Evolutionary conservation across 1,284 basidiomycete genomes (phyloP).

Genomic region (Somion occarium): DNA sequence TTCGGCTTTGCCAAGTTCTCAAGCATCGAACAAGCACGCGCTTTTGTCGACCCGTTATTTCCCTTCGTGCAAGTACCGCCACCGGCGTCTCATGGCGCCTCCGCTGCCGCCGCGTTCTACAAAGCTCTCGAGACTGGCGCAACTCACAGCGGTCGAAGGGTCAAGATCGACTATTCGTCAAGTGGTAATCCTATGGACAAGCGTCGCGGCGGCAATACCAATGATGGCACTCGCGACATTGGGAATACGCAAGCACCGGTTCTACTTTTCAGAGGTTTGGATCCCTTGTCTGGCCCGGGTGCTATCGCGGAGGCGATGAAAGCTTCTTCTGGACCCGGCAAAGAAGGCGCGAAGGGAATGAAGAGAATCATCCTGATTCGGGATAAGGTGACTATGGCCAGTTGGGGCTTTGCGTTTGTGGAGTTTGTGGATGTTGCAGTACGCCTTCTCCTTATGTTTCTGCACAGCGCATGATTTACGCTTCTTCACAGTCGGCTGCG

Average conservation of each 20-base stretch:
- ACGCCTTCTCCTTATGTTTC: slow-evolving; percentile 18
- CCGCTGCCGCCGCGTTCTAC: slow-evolving; percentile 63
- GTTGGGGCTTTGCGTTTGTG: slow-evolving; percentile 90
- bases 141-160: slow-evolving; percentile 68
- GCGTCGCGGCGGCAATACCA: slow-evolving; percentile 55
- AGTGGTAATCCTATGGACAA: slow-evolving; percentile 68
- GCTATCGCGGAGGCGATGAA: slow-evolving; percentile 79
- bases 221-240: slow-evolving; percentile 93
- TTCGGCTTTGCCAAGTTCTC: slow-evolving; percentile 94
- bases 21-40: slow-evolving; percentile 75
- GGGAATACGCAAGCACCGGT: slow-evolving; percentile 78
- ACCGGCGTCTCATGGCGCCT: slow-evolving; percentile 73
- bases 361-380: slow-evolving; percentile 82
- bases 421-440: slow-evolving; percentile 85
- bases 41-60: slow-evolving; percentile 83
- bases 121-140: slow-evolving; percentile 61
- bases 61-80: slow-evolving; percentile 84
- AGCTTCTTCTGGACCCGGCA: slow-evolving; percentile 58
- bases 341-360: slow-evolving; percentile 79
- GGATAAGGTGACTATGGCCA: slow-evolving; percentile 77
- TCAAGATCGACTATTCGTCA: slow-evolving; percentile 90
- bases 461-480: slow-evolving; percentile 5
- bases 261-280: slow-evolving; percentile 82
- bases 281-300: slow-evolving; percentile 80
- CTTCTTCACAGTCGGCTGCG: slow-evolving; percentile 52